Evolutionary conservation across 108 stramenopile genomes (phyloP).

Genomic region (Cyclotella kingstonii): DNA sequence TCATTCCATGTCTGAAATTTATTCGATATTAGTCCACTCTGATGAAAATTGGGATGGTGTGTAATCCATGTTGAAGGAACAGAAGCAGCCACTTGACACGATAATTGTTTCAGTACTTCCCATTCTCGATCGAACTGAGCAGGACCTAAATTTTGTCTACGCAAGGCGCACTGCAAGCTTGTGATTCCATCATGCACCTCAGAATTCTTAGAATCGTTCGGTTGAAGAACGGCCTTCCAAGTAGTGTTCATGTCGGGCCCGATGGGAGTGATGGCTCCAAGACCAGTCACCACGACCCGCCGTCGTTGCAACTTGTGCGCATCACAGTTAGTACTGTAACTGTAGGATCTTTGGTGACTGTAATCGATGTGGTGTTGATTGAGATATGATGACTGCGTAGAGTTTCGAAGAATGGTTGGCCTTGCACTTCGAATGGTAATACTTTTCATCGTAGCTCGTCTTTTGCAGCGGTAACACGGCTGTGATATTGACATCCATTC

Average conservation of each 20-base stretch:
- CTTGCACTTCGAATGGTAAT: too few species aligned
- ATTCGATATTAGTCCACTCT: too few species aligned
- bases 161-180: conserved; percentile 51
- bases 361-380: not conserved
- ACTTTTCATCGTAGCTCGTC: too few species aligned
- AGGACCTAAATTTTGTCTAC: conserved; percentile 41
- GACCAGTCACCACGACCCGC: conserved; percentile 92
- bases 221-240: conserved; percentile 60
- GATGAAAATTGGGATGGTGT: conserved; percentile 12
- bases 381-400: not conserved
- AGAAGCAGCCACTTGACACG: conserved; percentile 83
- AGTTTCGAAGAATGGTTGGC: too few species aligned
- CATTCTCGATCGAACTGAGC: conserved; percentile 49
- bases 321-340: not conserved
- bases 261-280: conserved; percentile 89
- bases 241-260: conserved; percentile 67
- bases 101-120: conserved; percentile 50
- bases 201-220: conserved; percentile 1
- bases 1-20: too few species aligned
- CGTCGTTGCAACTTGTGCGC: conserved; percentile 20
- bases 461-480: too few species aligned
- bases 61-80: conserved; percentile 39
- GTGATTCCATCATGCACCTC: conserved; percentile 42
- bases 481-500: too few species aligned
- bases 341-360: not conserved